Conservation (phyloP, 257 asterid species). For the Thymus quinquecostatus region DNA sequence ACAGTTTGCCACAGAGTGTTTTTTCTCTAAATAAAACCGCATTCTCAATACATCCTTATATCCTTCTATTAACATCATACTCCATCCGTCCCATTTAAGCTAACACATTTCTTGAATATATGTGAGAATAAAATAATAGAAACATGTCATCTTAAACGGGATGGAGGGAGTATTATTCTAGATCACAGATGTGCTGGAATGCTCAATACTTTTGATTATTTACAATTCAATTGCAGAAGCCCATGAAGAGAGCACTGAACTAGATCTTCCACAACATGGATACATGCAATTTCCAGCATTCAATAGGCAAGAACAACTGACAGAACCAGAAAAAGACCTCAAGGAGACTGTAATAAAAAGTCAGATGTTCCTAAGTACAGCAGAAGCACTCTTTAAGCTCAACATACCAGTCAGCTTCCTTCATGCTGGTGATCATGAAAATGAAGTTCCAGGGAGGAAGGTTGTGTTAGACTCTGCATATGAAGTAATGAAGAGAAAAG, state of each 20-base stretch:
- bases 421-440: constrained; percentile 49
- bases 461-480: constrained; percentile 66
- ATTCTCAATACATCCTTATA: background rate
- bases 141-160: too few relatives aligned
- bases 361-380: constrained; percentile 66
- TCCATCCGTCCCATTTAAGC: background rate
- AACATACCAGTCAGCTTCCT: constrained; percentile 67
- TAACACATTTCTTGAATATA: too few relatives aligned
- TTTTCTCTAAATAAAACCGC: too few relatives aligned
- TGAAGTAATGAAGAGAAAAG: constrained; percentile 78
- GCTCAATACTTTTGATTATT: constrained; percentile 7
- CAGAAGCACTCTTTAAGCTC: constrained; percentile 92
- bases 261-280: constrained; percentile 16
- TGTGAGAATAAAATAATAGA: too few relatives aligned
- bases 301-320: constrained; percentile 48
- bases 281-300: constrained; percentile 22
- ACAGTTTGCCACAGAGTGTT: background rate
- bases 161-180: background rate
- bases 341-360: constrained; percentile 66
- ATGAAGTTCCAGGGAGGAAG: constrained; percentile 45
- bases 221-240: constrained; percentile 33
- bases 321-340: constrained; percentile 72
- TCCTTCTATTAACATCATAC: background rate
- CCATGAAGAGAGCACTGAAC: constrained; percentile 33
- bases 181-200: background rate